Conservation (phyloP, 2,329 filamentous ascomycete genomes). For the Cordyceps cicadae region DNA sequence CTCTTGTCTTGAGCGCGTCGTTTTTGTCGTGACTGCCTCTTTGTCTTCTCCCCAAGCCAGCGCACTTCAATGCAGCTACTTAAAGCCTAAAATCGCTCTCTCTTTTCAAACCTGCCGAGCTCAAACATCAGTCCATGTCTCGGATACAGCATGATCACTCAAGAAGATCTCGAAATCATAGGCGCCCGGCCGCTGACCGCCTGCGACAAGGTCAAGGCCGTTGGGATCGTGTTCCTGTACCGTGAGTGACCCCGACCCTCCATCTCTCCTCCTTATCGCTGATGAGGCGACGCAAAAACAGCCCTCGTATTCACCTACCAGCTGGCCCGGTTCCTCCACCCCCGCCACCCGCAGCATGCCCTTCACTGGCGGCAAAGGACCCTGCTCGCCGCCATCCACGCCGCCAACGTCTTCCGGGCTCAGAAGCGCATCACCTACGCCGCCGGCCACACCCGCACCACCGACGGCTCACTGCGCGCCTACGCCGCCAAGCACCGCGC, state of each 20-base stretch:
- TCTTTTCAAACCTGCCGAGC: background rate
- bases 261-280: background rate
- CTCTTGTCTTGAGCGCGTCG: no score
- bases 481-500: background rate
- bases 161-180: background rate
- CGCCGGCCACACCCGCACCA: background rate
- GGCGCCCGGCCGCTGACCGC: background rate
- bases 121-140: background rate
- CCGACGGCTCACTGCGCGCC: background rate
- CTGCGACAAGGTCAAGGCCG: background rate
- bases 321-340: background rate
- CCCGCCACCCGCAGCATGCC: background rate
- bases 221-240: background rate
- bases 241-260: background rate
- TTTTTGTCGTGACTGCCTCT: no score
- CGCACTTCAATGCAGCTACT: no score
- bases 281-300: background rate
- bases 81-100: no score
- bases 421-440: constrained; percentile 1
- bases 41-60: no score
- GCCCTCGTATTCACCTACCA: background rate
- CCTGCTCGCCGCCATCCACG: constrained; percentile 1
- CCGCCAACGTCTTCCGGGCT: background rate
- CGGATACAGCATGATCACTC: background rate
- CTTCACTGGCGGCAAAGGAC: constrained; percentile 12